phyloP scores from a whole-genome alignment of 495 filamentous ascomycete species.

The Podospora fimiseda region DNA sequence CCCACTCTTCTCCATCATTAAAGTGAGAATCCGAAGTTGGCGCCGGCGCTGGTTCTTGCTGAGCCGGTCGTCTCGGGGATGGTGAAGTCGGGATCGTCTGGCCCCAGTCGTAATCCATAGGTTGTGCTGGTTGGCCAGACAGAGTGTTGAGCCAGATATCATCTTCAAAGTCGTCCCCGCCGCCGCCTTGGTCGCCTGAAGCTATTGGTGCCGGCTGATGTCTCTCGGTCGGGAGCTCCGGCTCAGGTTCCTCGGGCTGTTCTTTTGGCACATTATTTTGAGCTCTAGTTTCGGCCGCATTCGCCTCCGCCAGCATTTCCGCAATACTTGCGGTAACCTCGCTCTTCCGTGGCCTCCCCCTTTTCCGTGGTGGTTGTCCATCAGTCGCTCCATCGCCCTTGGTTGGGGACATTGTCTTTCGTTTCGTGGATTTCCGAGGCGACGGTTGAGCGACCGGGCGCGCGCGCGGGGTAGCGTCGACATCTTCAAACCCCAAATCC shows the following conservation, averaged over 20 bases:
- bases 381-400: constrained; percentile 14
- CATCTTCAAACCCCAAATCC: constrained; percentile 11
- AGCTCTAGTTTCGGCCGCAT: constrained; percentile 13
- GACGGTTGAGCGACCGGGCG: background rate
- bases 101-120: no score
- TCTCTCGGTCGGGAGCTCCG: constrained; percentile 1
- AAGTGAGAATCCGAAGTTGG: constrained; percentile 12
- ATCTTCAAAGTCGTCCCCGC: constrained; percentile 14
- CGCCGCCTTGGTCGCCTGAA: constrained; percentile 1
- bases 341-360: constrained; percentile 27
- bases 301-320: constrained; percentile 13
- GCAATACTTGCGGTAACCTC: constrained; percentile 5
- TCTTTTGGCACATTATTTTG: constrained; percentile 8
- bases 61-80: background rate
- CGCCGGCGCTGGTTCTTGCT: constrained; percentile 6
- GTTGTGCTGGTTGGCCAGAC: constrained; percentile 20
- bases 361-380: constrained; percentile 20
- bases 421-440: constrained; percentile 24
- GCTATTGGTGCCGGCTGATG: background rate
- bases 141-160: constrained; percentile 33
- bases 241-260: background rate
- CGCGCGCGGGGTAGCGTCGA: constrained; percentile 20
- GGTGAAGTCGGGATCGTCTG: background rate
- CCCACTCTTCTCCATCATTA: constrained; percentile 13
- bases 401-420: constrained; percentile 20